Evolutionary conservation across 164 flowering plant species (phyloP).

Genomic region (Sedum album): DNA sequence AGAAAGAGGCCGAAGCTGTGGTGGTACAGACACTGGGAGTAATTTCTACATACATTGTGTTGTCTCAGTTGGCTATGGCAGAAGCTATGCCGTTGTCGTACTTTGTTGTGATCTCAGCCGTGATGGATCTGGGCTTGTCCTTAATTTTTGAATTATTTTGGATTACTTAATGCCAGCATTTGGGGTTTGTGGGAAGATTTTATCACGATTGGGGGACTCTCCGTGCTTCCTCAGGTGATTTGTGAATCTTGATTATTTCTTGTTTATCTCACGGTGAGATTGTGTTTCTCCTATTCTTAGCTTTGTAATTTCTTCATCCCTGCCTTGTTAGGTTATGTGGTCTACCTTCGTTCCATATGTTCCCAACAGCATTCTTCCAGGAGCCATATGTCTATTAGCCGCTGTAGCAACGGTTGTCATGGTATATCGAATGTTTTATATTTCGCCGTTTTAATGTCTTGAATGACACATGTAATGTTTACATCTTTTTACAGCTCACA

Average conservation of each 20-base stretch:
- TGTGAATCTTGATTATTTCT: not conserved
- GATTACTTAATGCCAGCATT: conserved; percentile 32
- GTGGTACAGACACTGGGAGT: conserved; percentile 86
- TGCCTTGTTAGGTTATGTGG: conserved; percentile 69
- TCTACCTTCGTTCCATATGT: conserved; percentile 69
- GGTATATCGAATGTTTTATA: conserved; percentile 53
- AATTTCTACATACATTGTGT: conserved; percentile 51
- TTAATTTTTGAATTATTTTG: conserved; percentile 74
- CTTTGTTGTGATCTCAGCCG: conserved; percentile 47
- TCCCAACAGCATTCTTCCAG: conserved; percentile 63
- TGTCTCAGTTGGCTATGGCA: conserved; percentile 72
- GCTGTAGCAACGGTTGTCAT: conserved; percentile 41
- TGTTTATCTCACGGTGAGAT: not conserved
- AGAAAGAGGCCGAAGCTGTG: conserved; percentile 75
- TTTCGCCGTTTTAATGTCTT: no score
- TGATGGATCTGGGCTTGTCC: conserved; percentile 49
- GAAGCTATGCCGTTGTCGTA: conserved; percentile 75
- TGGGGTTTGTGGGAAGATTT: conserved; percentile 94
- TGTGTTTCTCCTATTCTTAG: not conserved
- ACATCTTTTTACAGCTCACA: no score
- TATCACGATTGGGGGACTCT: conserved; percentile 72
- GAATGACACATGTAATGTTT: no score
- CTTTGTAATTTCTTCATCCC: not conserved
- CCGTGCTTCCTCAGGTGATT: conserved; percentile 85
- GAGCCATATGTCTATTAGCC: conserved; percentile 30